phyloP scores from a whole-genome alignment of 2,329 filamentous ascomycete species.

The Teratosphaeria destructans region DNA sequence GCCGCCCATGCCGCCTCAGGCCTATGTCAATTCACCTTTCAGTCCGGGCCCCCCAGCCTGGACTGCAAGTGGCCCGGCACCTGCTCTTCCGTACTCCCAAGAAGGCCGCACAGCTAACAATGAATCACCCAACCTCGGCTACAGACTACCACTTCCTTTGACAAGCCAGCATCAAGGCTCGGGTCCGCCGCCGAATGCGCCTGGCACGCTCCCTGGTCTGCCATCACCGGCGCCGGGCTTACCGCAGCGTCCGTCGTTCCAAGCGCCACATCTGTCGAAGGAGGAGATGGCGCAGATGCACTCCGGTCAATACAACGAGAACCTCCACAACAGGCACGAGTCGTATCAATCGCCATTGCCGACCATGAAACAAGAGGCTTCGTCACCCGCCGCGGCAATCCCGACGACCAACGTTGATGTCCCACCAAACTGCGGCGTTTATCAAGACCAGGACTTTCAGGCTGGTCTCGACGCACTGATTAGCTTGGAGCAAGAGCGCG shows the following conservation, averaged over 20 bases:
- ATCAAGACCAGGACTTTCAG: not conserved
- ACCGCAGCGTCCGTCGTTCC: constrained; percentile 51
- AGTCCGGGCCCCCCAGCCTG: not conserved
- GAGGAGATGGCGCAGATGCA: constrained; percentile 49
- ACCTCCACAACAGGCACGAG: constrained; percentile 35
- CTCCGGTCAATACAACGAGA: constrained; percentile 29
- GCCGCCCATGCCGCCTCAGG: not conserved
- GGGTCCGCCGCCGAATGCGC: not conserved
- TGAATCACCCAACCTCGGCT: not conserved
- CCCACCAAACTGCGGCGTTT: not conserved
- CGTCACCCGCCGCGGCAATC: not conserved
- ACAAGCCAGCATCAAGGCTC: not conserved
- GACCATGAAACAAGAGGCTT: not conserved
- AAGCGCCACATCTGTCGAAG: constrained; percentile 42
- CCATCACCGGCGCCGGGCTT: constrained; percentile 45
- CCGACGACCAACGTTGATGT: not conserved
- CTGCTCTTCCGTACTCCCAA: not conserved
- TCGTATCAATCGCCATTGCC: not conserved
- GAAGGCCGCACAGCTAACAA: not conserved
- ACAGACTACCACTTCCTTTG: not conserved
- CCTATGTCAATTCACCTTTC: not conserved
- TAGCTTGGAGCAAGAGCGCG: not conserved
- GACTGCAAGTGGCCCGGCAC: not conserved
- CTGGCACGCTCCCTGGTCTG: constrained; percentile 28
- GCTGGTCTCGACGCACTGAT: not conserved